phyloP scores from a whole-genome alignment of 306 rosid species.

The Sesbania bispinosa region DNA sequence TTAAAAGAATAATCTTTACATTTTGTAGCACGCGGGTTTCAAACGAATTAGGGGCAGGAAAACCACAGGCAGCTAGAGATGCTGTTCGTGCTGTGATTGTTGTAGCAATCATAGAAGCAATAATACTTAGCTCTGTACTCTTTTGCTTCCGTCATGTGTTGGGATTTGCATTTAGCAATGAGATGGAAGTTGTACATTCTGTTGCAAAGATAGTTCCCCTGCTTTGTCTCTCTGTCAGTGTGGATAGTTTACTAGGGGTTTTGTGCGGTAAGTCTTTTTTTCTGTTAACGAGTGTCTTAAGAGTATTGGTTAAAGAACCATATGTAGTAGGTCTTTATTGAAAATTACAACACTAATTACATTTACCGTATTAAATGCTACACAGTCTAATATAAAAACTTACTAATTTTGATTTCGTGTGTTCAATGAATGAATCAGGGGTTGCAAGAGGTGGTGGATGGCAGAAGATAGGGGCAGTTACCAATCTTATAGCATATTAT shows the following conservation, averaged over 20 bases:
- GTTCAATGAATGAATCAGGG: conserved; percentile 28
- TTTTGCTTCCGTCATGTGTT: conserved; percentile 27
- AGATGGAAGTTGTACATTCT: conserved; percentile 33
- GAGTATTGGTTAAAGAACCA: too few relatives aligned
- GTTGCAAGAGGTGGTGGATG: conserved; percentile 56
- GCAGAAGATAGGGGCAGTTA: conserved; percentile 46
- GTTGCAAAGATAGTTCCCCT: conserved; percentile 38
- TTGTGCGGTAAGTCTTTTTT: conserved; percentile 43
- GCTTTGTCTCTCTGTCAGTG: conserved; percentile 30
- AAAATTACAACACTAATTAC: too few relatives aligned
- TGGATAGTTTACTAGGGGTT: conserved; percentile 32
- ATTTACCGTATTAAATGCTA: too few relatives aligned
- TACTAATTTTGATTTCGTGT: too few relatives aligned
- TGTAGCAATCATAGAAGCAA: conserved; percentile 29
- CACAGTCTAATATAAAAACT: too few relatives aligned
- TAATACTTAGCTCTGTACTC: conserved; percentile 23
- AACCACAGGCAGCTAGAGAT: conserved; percentile 30
- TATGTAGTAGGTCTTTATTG: too few relatives aligned
- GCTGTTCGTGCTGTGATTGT: conserved; percentile 30
- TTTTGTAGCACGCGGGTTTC: conserved; percentile 44
- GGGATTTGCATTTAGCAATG: conserved; percentile 49
- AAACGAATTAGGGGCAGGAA: conserved; percentile 50
- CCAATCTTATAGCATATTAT: conserved; percentile 55
- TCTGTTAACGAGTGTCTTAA: too few relatives aligned
- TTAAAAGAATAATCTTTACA: not conserved